These are phyloP conservation scores for Chondrostereum purpureum DNA, from an alignment of 1,284 basidiomycete species.

Conservation along the genomic window DNA sequence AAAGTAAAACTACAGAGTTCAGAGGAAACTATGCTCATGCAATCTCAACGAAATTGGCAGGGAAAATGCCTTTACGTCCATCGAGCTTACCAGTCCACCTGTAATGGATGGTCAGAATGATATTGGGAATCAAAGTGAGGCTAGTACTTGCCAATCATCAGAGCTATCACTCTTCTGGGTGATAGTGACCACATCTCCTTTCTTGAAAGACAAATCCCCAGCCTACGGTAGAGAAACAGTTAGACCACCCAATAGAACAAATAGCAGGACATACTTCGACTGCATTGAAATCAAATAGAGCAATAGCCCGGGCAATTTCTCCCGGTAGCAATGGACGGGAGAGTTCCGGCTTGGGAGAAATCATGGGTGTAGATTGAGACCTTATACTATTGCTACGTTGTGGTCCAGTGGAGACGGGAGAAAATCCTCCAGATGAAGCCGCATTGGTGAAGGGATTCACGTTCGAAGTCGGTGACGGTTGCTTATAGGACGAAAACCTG, in stretches of 20 bases:
- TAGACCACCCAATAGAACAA: conserved; percentile 4
- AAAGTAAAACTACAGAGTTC: no score
- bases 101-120: conserved; percentile 5
- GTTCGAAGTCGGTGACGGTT: conserved; percentile 6
- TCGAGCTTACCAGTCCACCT: conserved; percentile 69
- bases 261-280: conserved; percentile 45
- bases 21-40: conserved; percentile 30
- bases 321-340: conserved; percentile 37
- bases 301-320: conserved; percentile 70
- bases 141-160: conserved; percentile 76
- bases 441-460: conserved; percentile 8
- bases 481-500: background rate
- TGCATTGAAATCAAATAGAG: conserved; percentile 72
- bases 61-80: conserved; percentile 47
- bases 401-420: conserved; percentile 7
- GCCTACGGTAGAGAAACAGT: conserved; percentile 31
- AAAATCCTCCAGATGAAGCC: conserved; percentile 15
- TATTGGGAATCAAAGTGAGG: no score
- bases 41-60: conserved; percentile 61
- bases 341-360: conserved; percentile 45
- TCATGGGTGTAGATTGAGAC: conserved; percentile 22
- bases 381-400: conserved; percentile 3
- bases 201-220: conserved; percentile 81
- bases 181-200: conserved; percentile 76
- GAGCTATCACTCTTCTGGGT: conserved; percentile 69